These are phyloP conservation scores for Pholiota microspora DNA, from an alignment of 768 basidiomycete genomes.

Conservation along the genomic window DNA sequence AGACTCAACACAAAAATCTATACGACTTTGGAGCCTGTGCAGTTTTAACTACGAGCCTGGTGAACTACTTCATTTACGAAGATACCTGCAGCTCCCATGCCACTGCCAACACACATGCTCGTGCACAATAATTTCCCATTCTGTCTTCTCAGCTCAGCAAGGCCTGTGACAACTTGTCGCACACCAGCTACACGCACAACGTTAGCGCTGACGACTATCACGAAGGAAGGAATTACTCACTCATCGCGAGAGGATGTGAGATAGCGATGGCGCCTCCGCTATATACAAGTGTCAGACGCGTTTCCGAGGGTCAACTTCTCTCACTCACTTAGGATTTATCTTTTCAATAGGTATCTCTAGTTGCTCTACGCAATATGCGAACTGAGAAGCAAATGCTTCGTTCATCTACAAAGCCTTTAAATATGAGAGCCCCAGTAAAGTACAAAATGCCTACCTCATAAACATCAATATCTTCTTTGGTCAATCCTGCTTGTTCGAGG, in stretches of 20 bases:
- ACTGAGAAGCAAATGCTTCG: conserved; percentile 92
- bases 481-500: conserved; percentile 56
- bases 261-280: conserved; percentile 87
- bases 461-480: conserved; percentile 71
- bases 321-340: conserved; percentile 78
- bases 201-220: conserved; percentile 9
- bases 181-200: conserved; percentile 57
- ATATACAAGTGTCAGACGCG: conserved; percentile 11
- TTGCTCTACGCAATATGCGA: conserved; percentile 87
- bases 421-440: not conserved
- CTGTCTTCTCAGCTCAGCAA: conserved; percentile 73
- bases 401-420: conserved; percentile 57
- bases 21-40: not conserved
- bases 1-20: not conserved
- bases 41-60: too few species aligned
- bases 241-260: conserved; percentile 83
- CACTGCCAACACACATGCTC: conserved; percentile 76
- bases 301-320: not conserved
- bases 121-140: conserved; percentile 75
- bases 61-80: conserved; percentile 64
- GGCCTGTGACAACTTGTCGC: conserved; percentile 86
- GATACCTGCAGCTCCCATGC: conserved; percentile 85
- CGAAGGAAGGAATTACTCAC: conserved; percentile 39
- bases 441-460: conserved; percentile 53
- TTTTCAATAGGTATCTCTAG: conserved; percentile 73